phyloP scores from a whole-genome alignment of 768 basidiomycete genomes.

The Saitozyma podzolica region DNA sequence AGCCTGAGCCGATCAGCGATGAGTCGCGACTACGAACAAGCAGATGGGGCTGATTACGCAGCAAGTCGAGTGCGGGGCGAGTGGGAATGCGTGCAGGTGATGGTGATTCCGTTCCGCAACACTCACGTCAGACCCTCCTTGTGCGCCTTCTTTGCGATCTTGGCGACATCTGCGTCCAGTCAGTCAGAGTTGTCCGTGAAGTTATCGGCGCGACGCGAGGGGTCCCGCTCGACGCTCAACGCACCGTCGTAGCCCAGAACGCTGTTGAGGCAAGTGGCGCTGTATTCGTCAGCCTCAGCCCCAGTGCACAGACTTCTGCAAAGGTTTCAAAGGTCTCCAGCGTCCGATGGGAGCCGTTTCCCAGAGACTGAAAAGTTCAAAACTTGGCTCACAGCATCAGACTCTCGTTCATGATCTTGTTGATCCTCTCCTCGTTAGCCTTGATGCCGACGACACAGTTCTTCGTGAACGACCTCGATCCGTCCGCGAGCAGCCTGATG shows the following conservation, averaged over 20 bases:
- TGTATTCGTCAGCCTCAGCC: slow-evolving; percentile 8
- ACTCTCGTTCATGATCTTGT: slow-evolving; percentile 84
- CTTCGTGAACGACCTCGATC: slow-evolving; percentile 91
- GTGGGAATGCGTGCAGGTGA: no score
- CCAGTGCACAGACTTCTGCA: no score
- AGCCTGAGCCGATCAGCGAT: slow-evolving; percentile 52
- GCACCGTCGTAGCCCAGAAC: slow-evolving; percentile 94
- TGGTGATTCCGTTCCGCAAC: no score
- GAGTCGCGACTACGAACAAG: no score
- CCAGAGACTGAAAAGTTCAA: neutral
- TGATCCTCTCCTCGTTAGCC: slow-evolving; percentile 93
- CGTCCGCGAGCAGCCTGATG: slow-evolving; percentile 89
- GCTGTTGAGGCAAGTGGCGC: slow-evolving; percentile 90
- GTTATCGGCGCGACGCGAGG: no score
- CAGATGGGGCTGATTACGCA: no score
- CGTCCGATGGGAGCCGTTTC: neutral
- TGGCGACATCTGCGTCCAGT: slow-evolving; percentile 76
- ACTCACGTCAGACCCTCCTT: slow-evolving; percentile 82
- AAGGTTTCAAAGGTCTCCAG: neutral
- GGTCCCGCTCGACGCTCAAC: slow-evolving; percentile 39
- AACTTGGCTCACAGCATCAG: slow-evolving; percentile 71
- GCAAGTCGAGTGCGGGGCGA: no score
- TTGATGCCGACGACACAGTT: slow-evolving; percentile 95
- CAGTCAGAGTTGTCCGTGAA: slow-evolving; percentile 22
- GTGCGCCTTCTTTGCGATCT: slow-evolving; percentile 99